A percentile compares a stretch with the other conserved stretches of the same genome.
phyloP scores from a whole-genome alignment of 768 basidiomycete species.

The Arthromyces matolae region DNA sequence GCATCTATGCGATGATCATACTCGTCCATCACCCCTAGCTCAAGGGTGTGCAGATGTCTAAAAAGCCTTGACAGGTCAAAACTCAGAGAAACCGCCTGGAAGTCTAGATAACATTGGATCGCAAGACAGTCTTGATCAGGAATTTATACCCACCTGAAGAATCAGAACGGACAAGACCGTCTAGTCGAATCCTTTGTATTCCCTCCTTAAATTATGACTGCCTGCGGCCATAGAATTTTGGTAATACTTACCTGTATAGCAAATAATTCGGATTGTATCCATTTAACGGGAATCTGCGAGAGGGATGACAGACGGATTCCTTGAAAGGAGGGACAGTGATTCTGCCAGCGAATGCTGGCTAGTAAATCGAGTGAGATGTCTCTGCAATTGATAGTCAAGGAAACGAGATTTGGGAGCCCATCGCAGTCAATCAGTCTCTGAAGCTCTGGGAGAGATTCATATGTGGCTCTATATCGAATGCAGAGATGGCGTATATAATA shows the following conservation, averaged over 20 bases:
- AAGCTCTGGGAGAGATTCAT: neutral
- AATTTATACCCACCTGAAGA: neutral
- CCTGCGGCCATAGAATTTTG: neutral
- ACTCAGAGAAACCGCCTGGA: neutral
- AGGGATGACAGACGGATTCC: neutral
- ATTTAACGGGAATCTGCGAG: neutral
- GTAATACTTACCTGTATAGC: constrained; percentile 1
- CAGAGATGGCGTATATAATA: neutral
- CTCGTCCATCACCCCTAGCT: neutral
- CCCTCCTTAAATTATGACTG: neutral
- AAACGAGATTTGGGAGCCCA: neutral
- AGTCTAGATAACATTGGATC: neutral
- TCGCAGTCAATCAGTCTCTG: too few relatives aligned
- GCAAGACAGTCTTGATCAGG: neutral
- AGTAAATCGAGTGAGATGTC: neutral
- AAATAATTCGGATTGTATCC: constrained; percentile 6
- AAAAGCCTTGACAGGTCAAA: neutral
- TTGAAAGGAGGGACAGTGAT: neutral
- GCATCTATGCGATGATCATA: neutral
- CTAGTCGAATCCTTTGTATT: neutral
- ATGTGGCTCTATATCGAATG: neutral
- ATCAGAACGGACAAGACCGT: neutral
- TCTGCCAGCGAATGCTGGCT: neutral
- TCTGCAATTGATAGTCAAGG: neutral
- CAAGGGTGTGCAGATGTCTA: neutral